A percentile compares a stretch with the other conserved stretches of the same genome.
phyloP scores from a whole-genome alignment of 257 asterid species.

The Solanum chilense region DNA sequence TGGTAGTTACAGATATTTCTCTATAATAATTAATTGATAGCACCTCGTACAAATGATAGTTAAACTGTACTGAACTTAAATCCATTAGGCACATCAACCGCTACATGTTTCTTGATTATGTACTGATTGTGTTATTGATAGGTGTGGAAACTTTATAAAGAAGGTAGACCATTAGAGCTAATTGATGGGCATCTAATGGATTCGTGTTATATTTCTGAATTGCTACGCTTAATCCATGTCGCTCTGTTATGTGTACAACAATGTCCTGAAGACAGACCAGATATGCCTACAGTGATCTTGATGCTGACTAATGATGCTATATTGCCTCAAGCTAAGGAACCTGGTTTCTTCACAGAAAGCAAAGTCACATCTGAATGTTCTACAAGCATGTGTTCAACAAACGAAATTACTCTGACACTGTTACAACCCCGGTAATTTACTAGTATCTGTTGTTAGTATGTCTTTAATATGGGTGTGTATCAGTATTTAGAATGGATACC shows the following conservation, averaged over 20 bases:
- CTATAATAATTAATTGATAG: neutral
- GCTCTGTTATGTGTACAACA: neutral
- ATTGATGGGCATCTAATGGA: neutral
- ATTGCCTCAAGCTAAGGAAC: neutral
- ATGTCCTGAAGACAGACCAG: neutral
- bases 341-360: neutral
- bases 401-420: neutral
- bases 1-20: neutral
- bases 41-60: neutral
- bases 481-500: neutral
- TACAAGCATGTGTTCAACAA: neutral
- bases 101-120: neutral
- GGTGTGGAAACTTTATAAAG: constrained; percentile 5
- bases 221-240: neutral
- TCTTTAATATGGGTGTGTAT: neutral
- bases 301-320: neutral
- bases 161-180: neutral
- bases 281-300: neutral
- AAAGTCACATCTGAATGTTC: constrained; percentile 1
- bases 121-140: neutral
- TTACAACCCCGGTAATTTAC: neutral
- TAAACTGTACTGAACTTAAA: neutral
- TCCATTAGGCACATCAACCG: neutral
- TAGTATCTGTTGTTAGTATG: neutral
- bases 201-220: neutral